phyloP scores from a whole-genome alignment of 2,329 filamentous ascomycete genomes.

The Penicillium glabrum region DNA sequence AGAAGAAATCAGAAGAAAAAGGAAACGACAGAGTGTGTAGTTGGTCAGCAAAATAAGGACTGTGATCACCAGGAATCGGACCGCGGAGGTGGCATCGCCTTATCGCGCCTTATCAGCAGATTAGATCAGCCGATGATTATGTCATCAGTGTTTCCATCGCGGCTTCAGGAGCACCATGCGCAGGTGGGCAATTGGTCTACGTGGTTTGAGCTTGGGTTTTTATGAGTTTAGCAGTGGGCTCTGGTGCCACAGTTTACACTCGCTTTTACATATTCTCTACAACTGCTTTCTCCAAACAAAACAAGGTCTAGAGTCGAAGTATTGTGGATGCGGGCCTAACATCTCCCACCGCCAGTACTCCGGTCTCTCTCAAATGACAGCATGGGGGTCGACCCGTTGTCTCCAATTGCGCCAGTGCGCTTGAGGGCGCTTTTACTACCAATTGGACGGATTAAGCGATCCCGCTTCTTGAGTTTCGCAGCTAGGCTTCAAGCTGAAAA shows the following conservation, averaged over 20 bases:
- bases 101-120: not conserved
- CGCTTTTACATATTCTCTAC: not conserved
- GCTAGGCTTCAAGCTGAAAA: constrained; percentile 75
- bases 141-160: constrained; percentile 3
- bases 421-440: constrained; percentile 85
- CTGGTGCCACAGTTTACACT: not conserved
- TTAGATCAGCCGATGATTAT: not conserved
- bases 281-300: constrained; percentile 1
- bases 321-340: constrained; percentile 35
- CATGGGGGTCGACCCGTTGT: constrained; percentile 86
- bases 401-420: constrained; percentile 87
- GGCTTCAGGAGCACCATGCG: constrained; percentile 8
- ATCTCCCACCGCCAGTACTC: constrained; percentile 33
- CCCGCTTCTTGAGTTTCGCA: constrained; percentile 76
- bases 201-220: not conserved
- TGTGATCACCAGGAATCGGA: not conserved
- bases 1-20: not conserved
- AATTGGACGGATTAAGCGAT: constrained; percentile 78
- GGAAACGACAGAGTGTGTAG: not conserved
- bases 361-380: constrained; percentile 50
- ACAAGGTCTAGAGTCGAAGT: constrained; percentile 24
- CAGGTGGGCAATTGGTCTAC: constrained; percentile 1
- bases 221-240: not conserved
- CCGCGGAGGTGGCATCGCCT: not conserved
- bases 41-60: not conserved